A percentile compares a stretch with the other conserved stretches of the same genome.
phyloP scores from a whole-genome alignment of 164 flowering plant genomes.

The Tetracentron sinense region DNA sequence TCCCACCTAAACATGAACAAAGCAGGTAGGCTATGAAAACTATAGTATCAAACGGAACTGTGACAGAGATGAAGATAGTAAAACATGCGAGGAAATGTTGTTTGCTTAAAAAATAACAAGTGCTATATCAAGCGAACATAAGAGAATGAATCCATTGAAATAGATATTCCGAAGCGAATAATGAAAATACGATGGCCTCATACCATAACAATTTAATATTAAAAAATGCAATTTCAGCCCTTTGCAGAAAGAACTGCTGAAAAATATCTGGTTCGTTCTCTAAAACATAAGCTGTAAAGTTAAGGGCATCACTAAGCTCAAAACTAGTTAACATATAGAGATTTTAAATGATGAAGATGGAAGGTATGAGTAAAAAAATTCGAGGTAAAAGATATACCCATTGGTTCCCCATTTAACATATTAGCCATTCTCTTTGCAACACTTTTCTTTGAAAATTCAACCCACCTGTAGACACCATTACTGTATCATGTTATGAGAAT shows the following conservation, averaged over 20 bases:
- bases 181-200: too few relatives aligned
- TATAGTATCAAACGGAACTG: background rate
- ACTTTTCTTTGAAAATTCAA: slow-evolving; percentile 69
- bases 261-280: too few relatives aligned
- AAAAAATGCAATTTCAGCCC: too few relatives aligned
- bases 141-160: too few relatives aligned
- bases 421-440: slow-evolving; percentile 78
- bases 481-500: background rate
- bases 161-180: too few relatives aligned
- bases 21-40: slow-evolving; percentile 1
- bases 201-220: too few relatives aligned
- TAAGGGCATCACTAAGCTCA: background rate
- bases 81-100: too few relatives aligned
- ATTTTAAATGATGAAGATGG: background rate
- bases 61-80: background rate
- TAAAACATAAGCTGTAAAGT: too few relatives aligned
- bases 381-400: slow-evolving; percentile 43
- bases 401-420: slow-evolving; percentile 81
- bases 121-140: too few relatives aligned
- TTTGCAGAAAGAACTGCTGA: too few relatives aligned
- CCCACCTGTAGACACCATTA: slow-evolving; percentile 59
- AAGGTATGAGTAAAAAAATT: background rate
- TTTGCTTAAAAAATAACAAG: too few relatives aligned
- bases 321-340: background rate
- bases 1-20: slow-evolving; percentile 60